Percentiles rank a stretch among this genome's conserved stretches.
These are phyloP conservation scores for Laburnicola sp. DNA, from an alignment of 2,329 filamentous ascomycete genomes.

Conservation along the genomic window DNA sequence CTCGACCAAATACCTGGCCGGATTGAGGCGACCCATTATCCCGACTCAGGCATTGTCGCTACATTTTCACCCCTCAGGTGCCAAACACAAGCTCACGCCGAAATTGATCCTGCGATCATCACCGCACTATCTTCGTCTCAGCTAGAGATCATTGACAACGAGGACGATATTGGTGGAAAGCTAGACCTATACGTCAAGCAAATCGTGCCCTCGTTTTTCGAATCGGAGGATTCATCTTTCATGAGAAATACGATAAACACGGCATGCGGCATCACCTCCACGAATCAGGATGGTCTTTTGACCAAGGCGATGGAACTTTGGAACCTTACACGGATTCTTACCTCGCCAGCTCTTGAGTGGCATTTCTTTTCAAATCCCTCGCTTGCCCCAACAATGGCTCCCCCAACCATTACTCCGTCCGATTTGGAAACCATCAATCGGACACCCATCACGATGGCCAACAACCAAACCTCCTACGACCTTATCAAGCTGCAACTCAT, in stretches of 20 bases:
- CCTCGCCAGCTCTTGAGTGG: constrained; percentile 53
- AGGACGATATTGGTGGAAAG: constrained; percentile 57
- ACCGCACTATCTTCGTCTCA: constrained; percentile 31
- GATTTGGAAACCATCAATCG: constrained; percentile 37
- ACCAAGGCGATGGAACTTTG: constrained; percentile 59
- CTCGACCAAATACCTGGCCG: constrained; percentile 55
- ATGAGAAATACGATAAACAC: constrained; percentile 54
- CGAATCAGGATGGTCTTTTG: constrained; percentile 51
- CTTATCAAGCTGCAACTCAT: constrained; percentile 59
- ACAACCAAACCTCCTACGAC: constrained; percentile 50
- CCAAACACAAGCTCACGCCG: constrained; percentile 32
- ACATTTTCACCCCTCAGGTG: constrained; percentile 52
- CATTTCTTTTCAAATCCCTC: constrained; percentile 54
- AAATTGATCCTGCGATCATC: constrained; percentile 45
- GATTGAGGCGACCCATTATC: constrained; percentile 58
- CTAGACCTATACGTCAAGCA: constrained; percentile 59
- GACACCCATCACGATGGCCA: constrained; percentile 30
- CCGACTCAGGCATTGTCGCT: constrained; percentile 51
- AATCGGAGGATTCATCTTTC: constrained; percentile 55
- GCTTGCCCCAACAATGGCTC: constrained; percentile 37
- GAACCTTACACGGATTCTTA: constrained; percentile 59
- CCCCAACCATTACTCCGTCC: constrained; percentile 34
- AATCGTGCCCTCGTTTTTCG: constrained; percentile 51
- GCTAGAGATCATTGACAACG: constrained; percentile 55
- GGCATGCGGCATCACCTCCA: constrained; percentile 36